A percentile compares a stretch with the other conserved stretches of the same genome.
phyloP scores from a whole-genome alignment of 148 eudicot species.

The Fagopyrum esculentum region DNA sequence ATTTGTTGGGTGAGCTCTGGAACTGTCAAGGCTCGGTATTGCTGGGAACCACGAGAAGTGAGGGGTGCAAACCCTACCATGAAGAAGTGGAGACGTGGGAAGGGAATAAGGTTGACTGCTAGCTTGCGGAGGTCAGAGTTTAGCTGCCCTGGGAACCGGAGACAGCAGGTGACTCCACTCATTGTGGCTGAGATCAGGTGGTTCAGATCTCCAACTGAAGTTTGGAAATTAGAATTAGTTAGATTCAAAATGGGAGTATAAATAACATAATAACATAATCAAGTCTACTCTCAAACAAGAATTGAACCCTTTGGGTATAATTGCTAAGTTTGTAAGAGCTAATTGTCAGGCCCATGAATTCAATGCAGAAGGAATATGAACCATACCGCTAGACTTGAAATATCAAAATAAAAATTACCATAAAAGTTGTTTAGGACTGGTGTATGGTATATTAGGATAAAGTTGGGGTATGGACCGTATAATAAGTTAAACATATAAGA shows the following conservation, averaged over 20 bases:
- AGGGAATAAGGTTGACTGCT: conserved; percentile 51
- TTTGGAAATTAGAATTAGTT: background rate
- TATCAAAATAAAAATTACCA: no score
- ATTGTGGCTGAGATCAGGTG: conserved; percentile 49
- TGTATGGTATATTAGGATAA: background rate
- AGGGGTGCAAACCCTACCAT: conserved; percentile 57
- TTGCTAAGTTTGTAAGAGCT: background rate
- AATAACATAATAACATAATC: background rate
- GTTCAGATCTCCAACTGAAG: conserved; percentile 46
- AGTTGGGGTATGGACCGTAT: background rate
- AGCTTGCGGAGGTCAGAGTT: conserved; percentile 52
- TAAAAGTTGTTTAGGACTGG: background rate
- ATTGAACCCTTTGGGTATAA: background rate
- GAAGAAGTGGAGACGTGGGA: conserved; percentile 52
- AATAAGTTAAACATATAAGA: background rate
- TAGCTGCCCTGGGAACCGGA: conserved; percentile 52
- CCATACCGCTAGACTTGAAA: background rate
- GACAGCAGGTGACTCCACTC: conserved; percentile 58
- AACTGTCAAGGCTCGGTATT: conserved; percentile 52
- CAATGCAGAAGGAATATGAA: no score
- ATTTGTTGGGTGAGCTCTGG: conserved; percentile 70
- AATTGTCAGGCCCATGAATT: background rate
- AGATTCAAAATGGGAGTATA: background rate
- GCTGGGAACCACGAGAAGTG: conserved; percentile 55
- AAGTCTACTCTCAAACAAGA: background rate